Conservation (phyloP, 345 rosid genomes). For the Acer negundo region DNA sequence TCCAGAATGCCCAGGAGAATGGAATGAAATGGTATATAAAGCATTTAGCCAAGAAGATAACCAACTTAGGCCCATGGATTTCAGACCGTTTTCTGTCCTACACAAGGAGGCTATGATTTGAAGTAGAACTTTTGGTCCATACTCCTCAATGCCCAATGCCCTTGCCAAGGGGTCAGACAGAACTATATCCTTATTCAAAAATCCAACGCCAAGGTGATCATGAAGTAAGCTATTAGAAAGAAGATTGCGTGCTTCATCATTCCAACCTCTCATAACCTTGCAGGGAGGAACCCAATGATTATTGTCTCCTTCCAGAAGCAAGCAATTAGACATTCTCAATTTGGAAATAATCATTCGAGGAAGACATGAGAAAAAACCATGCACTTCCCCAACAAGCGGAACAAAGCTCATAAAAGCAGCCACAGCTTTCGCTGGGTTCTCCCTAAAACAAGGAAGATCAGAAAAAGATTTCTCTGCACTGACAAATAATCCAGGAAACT, state of each 20-base stretch:
- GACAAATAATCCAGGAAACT: constrained; percentile 78
- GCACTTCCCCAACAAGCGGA: constrained; percentile 90
- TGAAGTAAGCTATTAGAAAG: constrained; percentile 62
- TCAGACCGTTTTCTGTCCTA: constrained; percentile 50
- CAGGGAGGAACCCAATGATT: constrained; percentile 84
- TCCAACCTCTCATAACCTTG: constrained; percentile 89
- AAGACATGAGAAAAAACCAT: constrained; percentile 83
- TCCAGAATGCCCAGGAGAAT: constrained; percentile 47
- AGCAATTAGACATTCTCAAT: constrained; percentile 68
- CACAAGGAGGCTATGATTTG: constrained; percentile 62
- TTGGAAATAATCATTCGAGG: constrained; percentile 65
- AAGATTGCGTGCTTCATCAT: constrained; percentile 57
- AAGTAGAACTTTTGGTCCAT: constrained; percentile 72
- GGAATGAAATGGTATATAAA: constrained; percentile 43
- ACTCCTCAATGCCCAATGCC: constrained; percentile 75
- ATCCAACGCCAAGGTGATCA: constrained; percentile 83
- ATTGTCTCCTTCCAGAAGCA: constrained; percentile 75
- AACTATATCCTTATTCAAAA: constrained; percentile 67
- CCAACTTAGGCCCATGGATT: constrained; percentile 72
- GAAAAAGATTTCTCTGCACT: constrained; percentile 65
- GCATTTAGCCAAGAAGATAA: constrained; percentile 70
- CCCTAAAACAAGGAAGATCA: constrained; percentile 79
- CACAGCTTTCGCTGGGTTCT: constrained; percentile 78
- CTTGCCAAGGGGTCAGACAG: constrained; percentile 78
- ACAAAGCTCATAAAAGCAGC: constrained; percentile 82